Conservation (phyloP, 805 yeast species). For the Candida coleopterorum region DNA sequence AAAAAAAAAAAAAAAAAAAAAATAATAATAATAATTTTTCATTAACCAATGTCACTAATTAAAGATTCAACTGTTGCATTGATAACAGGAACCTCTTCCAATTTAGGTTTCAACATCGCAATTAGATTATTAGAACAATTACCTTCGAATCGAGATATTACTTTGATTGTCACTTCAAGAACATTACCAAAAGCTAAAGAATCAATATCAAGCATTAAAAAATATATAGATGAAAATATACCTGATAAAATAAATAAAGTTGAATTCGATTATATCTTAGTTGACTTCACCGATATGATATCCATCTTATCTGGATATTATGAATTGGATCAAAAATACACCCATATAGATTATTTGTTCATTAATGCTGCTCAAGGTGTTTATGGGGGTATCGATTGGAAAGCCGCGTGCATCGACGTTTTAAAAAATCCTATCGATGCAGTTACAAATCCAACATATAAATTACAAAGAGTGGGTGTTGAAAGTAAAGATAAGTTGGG, state of each 20-base stretch:
- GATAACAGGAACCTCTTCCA: slow-evolving; percentile 45
- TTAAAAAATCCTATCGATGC: slow-evolving; percentile 66
- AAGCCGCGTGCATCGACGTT: slow-evolving; percentile 67
- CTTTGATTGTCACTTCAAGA: slow-evolving; percentile 84
- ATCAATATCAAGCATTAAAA: slow-evolving; percentile 56
- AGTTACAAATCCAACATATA: slow-evolving; percentile 84
- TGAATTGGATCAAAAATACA: slow-evolving; percentile 62
- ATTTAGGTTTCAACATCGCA: slow-evolving; percentile 83
- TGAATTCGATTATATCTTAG: slow-evolving; percentile 81
- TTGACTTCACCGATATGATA: slow-evolving; percentile 90
- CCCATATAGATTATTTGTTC: slow-evolving; percentile 69
- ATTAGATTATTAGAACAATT: slow-evolving; percentile 65
- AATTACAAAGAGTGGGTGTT: slow-evolving; percentile 75
- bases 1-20: background rate
- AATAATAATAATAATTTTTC: background rate
- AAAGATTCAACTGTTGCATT: slow-evolving; percentile 30
- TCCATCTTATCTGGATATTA: slow-evolving; percentile 71
- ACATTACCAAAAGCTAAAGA: slow-evolving; percentile 81
- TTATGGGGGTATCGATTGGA: slow-evolving; percentile 83
- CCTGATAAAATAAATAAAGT: slow-evolving; percentile 48
- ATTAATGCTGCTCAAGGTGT: slow-evolving; percentile 90
- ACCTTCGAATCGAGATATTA: slow-evolving; percentile 52
- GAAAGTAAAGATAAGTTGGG: slow-evolving; percentile 79
- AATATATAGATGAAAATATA: slow-evolving; percentile 24
- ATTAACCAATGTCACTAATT: slow-evolving; percentile 10